Conservation (phyloP, 176 grass and related monocot species). For the Bothriochloa decipiens region DNA sequence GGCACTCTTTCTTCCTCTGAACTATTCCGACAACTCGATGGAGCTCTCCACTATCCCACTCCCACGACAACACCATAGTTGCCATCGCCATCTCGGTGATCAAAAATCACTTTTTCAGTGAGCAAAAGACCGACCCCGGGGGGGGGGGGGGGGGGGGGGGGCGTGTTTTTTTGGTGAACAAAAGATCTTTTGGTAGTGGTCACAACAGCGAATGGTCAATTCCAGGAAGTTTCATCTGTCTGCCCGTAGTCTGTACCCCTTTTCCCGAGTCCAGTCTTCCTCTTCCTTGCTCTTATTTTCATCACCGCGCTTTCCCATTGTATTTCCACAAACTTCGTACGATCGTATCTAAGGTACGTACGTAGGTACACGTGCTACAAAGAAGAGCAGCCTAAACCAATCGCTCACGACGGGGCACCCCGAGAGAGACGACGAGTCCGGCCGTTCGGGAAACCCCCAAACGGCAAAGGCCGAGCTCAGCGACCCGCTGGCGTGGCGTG, state of each 20-base stretch:
- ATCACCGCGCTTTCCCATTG: neutral
- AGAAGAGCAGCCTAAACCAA: neutral
- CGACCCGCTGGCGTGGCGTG: neutral
- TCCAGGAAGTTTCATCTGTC: slow-evolving; percentile 3
- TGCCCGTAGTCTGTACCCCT: neutral
- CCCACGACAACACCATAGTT: neutral
- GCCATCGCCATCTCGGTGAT: neutral
- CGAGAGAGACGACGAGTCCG: neutral
- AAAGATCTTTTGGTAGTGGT: neutral
- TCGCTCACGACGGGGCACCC: neutral
- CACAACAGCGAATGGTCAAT: too few relatives aligned
- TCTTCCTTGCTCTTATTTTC: neutral
- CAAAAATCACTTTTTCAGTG: neutral
- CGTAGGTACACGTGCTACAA: neutral
- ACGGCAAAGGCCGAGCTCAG: neutral
- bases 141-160: too few relatives aligned
- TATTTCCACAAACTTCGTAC: too few relatives aligned
- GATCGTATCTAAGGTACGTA: neutral
- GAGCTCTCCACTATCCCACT: neutral
- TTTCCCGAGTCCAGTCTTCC: too few relatives aligned
- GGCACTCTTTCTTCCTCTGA: neutral
- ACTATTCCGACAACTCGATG: neutral
- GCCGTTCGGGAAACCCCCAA: neutral
- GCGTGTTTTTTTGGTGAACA: too few relatives aligned
- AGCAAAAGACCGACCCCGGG: too few relatives aligned